phyloP scores from a whole-genome alignment of 495 filamentous ascomycete species.

The Podospora appendiculata region DNA sequence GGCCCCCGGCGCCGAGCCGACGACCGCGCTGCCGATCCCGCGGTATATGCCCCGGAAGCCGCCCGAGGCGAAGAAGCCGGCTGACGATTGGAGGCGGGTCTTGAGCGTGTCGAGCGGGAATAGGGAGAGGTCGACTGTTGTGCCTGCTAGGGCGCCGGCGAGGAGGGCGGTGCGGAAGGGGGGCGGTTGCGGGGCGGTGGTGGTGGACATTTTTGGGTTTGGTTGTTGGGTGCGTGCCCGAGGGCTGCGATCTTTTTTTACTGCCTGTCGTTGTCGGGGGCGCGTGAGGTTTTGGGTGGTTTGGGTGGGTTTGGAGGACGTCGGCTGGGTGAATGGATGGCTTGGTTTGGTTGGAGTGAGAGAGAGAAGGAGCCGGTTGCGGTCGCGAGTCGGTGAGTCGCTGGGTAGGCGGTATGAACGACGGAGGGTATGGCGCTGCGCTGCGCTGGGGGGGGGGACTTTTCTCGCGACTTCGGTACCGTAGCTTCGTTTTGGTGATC shows the following conservation, averaged over 20 bases:
- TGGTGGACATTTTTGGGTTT: not conserved
- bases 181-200: conserved; percentile 16
- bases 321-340: too few species aligned
- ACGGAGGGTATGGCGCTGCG: too few species aligned
- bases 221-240: not conserved
- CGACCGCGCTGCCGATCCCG: conserved; percentile 60
- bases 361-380: too few species aligned
- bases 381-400: too few species aligned
- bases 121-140: conserved; percentile 83
- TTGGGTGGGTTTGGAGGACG: too few species aligned
- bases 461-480: too few species aligned
- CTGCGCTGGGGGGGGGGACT: too few species aligned
- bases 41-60: conserved; percentile 68
- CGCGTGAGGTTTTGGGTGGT: not conserved
- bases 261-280: not conserved
- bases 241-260: too few species aligned
- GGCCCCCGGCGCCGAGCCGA: conserved; percentile 95
- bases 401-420: too few species aligned
- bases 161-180: conserved; percentile 47
- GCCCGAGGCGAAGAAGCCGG: conserved; percentile 68
- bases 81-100: conserved; percentile 82
- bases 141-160: conserved; percentile 75
- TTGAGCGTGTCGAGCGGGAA: conserved; percentile 91
- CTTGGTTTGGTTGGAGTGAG: too few species aligned
- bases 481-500: too few species aligned